Evolutionary conservation across 1,284 basidiomycete species (phyloP).

Genomic region (Inonotus hispidus): DNA sequence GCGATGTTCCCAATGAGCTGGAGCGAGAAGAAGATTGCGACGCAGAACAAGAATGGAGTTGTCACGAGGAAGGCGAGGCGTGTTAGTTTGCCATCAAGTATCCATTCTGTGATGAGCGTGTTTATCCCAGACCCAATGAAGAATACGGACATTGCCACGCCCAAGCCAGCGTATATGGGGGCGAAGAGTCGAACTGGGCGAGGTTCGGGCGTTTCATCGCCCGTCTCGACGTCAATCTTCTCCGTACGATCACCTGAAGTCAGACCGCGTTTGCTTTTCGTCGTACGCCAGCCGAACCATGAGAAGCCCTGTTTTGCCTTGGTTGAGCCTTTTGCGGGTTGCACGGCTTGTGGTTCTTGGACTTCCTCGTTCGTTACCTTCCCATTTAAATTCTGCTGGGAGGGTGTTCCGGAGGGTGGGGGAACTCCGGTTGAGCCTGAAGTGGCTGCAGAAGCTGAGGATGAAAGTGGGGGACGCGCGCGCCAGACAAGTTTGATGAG

Average conservation of each 20-base stretch:
- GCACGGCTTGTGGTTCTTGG: not conserved
- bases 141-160: constrained; percentile 56
- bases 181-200: constrained; percentile 71
- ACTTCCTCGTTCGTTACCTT: not conserved
- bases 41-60: constrained; percentile 64
- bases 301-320: constrained; percentile 10
- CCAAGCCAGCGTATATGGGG: constrained; percentile 72
- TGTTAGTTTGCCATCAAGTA: constrained; percentile 56
- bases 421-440: constrained; percentile 30
- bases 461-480: constrained; percentile 31
- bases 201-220: constrained; percentile 33
- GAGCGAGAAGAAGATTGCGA: constrained; percentile 63
- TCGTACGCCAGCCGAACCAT: constrained; percentile 18
- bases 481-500: constrained; percentile 80
- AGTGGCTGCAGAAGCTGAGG: constrained; percentile 26
- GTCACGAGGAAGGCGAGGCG: constrained; percentile 64
- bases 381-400: not conserved
- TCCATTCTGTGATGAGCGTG: constrained; percentile 57
- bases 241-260: constrained; percentile 33
- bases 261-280: not conserved
- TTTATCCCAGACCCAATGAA: constrained; percentile 54
- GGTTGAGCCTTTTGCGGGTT: not conserved
- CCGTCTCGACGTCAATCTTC: constrained; percentile 45
- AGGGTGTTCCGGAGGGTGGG: not conserved
- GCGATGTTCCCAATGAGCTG: constrained; percentile 57